Evolutionary conservation across 2,329 filamentous ascomycete genomes (phyloP), one percentile per base, ranked within the genome.

Genomic region (Aspergillus costaricaensis): DNA sequence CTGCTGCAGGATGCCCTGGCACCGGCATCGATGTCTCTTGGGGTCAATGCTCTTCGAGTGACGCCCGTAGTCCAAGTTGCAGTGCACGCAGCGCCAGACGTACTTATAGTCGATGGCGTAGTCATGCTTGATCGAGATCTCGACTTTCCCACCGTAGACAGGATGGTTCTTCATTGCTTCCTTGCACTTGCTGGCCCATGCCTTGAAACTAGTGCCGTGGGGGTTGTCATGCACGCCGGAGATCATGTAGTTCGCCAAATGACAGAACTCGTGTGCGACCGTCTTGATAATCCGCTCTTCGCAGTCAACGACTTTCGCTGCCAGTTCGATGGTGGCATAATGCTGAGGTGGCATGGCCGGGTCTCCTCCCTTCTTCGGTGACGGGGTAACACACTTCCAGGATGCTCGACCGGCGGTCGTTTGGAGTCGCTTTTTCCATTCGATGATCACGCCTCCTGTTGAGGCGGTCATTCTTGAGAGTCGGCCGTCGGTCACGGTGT

Each of bases 241-340:
- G 64, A 98, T 81, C 87, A 98, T 96, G 75, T 94, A 97, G 69
- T 92, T 96, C 47, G 91, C 89, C 1, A 98, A 80, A 72, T 99
- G 95, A 75, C 95, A 98, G 79, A 95, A 98, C 70, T 99, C 95
- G 74, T 99, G 95, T 0, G 94, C 92, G n/a, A 98, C 79, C 0
- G 95, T 92, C 74, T 97, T 97, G 64, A 95, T 83, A 1, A 98
- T 83, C 3, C 91, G 86, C 60, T 89, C 77, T 66, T 91, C 86
- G 69, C 89, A 85, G 72, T 92, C 87, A 63, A 98, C 92, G 50
- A 97, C 88, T 74, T 96, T 96, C 57, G 91, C 87, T 0, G 93
- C 91, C 2, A 98, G 85, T 73, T 98, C 93, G 70, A 98, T 96
- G 15, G 83, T 86, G 9, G 91, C 92, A 68, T 85, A 77, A 73